Conservation (phyloP, 371 early-diverging fungal genomes). For the Haplosporangium sp. region DNA sequence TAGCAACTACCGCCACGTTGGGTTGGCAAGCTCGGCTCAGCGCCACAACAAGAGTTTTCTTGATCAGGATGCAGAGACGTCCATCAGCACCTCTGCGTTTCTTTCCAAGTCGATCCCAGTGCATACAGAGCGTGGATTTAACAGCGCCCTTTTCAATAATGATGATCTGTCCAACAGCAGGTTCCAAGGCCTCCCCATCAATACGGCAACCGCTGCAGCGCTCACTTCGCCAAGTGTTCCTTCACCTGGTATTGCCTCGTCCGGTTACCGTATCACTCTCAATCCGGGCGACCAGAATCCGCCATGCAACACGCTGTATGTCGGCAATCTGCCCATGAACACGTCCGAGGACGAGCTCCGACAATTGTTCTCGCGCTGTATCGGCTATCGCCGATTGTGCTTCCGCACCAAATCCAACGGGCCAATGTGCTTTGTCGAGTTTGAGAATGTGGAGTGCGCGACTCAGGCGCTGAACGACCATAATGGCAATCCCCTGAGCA, state of each 20-base stretch:
- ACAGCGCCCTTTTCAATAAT: conserved; percentile 62
- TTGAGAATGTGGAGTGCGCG: conserved; percentile 89
- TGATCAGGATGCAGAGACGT: conserved; percentile 30
- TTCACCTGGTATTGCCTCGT: conserved; percentile 49
- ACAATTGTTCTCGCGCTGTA: conserved; percentile 74
- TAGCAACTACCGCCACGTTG: conserved; percentile 24
- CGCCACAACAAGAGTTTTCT: conserved; percentile 43
- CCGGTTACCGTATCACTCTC: conserved; percentile 54
- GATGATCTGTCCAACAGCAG: conserved; percentile 59
- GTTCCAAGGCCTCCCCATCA: conserved; percentile 59
- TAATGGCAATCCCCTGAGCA: conserved; percentile 81
- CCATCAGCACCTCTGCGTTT: conserved; percentile 32
- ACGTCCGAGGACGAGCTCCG: conserved; percentile 88
- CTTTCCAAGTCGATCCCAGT: conserved; percentile 57
- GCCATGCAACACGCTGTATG: conserved; percentile 97
- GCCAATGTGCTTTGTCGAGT: conserved; percentile 95
- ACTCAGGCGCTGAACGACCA: conserved; percentile 85
- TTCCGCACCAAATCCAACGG: conserved; percentile 85
- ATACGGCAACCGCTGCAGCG: conserved; percentile 49
- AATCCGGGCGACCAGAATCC: conserved; percentile 92
- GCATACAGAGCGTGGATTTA: conserved; percentile 65
- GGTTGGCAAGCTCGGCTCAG: conserved; percentile 28
- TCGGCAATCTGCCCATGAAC: conserved; percentile 91
- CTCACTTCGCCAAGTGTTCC: conserved; percentile 43
- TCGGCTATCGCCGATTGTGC: conserved; percentile 88